phyloP scores from a whole-genome alignment of 2,329 filamentous ascomycete species.

The Aspergillus brunneoviolaceus region DNA sequence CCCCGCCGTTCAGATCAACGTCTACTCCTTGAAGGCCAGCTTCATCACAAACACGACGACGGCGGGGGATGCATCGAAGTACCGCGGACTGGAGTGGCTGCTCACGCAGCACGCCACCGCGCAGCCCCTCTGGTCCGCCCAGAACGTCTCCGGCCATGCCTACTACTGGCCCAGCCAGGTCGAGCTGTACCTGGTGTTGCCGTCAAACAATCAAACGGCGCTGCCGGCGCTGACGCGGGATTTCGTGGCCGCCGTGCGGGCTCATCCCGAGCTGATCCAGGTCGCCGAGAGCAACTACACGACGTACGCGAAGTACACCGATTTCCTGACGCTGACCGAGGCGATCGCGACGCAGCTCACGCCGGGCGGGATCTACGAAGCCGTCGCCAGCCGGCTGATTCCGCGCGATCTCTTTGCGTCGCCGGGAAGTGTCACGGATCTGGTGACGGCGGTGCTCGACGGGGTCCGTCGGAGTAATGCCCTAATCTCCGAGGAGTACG shows the following conservation, averaged over 20 bases:
- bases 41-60: background rate
- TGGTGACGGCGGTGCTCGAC: background rate
- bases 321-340: background rate
- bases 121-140: background rate
- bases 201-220: background rate
- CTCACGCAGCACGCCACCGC: background rate
- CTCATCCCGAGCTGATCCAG: background rate
- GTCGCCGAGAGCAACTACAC: background rate
- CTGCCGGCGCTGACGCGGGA: background rate
- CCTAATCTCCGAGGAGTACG: background rate
- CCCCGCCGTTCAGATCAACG: background rate
- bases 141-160: background rate
- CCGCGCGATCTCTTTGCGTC: background rate
- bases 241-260: background rate
- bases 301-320: background rate
- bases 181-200: background rate
- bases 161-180: background rate
- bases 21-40: background rate
- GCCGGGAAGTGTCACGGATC: background rate
- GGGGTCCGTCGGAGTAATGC: background rate
- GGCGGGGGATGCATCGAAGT: background rate
- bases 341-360: background rate
- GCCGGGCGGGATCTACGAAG: background rate
- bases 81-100: background rate
- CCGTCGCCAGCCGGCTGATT: background rate